A percentile compares a stretch with the other conserved stretches of the same genome.
phyloP scores from a whole-genome alignment of 176 grass and related monocot species.

The Chrysopogon serrulatus region DNA sequence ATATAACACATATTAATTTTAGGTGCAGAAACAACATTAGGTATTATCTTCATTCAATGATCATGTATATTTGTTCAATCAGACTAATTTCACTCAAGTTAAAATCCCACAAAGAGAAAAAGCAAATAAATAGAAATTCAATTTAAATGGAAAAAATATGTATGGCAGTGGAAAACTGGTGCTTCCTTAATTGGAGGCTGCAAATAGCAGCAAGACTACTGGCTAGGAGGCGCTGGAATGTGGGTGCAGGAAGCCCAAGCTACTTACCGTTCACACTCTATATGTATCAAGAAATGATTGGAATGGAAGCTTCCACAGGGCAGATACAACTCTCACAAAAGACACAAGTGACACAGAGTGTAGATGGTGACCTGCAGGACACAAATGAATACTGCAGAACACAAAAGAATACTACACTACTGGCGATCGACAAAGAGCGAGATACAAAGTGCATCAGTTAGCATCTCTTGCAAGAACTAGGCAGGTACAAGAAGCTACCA shows the following conservation, averaged over 20 bases:
- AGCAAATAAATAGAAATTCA: background rate
- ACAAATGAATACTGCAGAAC: background rate
- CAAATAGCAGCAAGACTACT: background rate
- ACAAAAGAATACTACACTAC: background rate
- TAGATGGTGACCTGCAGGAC: background rate
- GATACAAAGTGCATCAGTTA: background rate
- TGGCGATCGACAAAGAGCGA: background rate
- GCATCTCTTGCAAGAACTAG: background rate
- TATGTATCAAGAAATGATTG: background rate
- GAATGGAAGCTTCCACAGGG: slow-evolving; percentile 3
- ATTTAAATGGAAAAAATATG: background rate
- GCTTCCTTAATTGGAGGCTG: background rate
- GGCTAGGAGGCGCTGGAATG: background rate
- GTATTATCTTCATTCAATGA: background rate
- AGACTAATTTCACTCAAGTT: background rate
- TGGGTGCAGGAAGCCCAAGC: background rate
- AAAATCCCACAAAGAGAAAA: no score
- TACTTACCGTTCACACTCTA: background rate
- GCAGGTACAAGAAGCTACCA: background rate
- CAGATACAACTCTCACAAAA: background rate
- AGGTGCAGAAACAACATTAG: background rate
- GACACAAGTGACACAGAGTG: background rate
- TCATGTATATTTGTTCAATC: background rate
- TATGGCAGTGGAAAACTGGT: background rate
- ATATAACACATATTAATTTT: background rate